Percentiles rank a stretch among this genome's conserved stretches.
Conservation (phyloP, 2,329 filamentous ascomycete species). For the Trichoderma asperellum region DNA sequence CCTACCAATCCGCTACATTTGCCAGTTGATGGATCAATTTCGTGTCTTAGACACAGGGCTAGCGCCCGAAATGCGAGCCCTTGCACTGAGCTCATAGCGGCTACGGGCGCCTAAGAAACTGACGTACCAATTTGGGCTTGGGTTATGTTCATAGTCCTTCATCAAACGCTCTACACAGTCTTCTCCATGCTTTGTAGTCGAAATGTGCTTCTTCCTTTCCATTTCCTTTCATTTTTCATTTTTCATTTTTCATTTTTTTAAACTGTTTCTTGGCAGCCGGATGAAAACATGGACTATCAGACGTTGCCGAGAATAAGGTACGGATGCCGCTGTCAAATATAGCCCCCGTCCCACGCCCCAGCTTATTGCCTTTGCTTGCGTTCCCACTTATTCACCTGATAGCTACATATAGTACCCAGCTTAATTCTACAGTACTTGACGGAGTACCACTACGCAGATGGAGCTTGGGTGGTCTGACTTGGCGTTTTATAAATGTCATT, state of each 20-base stretch:
- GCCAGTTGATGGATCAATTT: neutral
- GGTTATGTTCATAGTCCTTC: neutral
- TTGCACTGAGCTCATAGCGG: neutral
- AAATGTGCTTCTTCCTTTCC: neutral
- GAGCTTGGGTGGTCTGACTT: neutral
- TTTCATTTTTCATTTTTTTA: neutral
- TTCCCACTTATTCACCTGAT: neutral
- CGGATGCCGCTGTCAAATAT: neutral
- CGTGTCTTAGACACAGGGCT: conserved; percentile 3
- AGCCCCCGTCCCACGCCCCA: neutral
- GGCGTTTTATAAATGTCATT: neutral
- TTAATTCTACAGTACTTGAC: neutral
- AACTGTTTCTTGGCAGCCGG: neutral
- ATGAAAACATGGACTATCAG: neutral
- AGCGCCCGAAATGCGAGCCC: neutral
- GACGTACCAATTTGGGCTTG: neutral
- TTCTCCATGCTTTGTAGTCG: neutral
- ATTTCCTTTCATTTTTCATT: too few relatives aligned
- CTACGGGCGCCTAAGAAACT: neutral
- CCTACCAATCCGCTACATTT: neutral
- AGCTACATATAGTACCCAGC: too few relatives aligned
- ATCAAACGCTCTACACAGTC: neutral
- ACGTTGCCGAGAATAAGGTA: neutral
- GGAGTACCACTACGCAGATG: neutral
- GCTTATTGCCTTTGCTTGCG: neutral